Base-by-base conservation (phyloP, 148 eudicot genomes). In the Diospyros kaki region DNA sequence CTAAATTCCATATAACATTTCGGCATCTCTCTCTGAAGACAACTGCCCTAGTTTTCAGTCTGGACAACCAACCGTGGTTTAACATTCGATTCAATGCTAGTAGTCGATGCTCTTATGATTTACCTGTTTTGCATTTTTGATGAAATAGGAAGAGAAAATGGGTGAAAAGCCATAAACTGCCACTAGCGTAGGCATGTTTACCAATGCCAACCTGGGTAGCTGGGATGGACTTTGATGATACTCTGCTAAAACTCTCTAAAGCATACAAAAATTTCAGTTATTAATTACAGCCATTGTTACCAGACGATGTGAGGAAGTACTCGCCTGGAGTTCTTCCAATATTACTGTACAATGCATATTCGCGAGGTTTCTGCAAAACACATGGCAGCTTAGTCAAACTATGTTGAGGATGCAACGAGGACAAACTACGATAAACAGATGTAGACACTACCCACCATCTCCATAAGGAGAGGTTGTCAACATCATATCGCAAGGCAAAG, bases 181-280 rank as follows among this genome's bases (percentile, higher is more conserved):
- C 79, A 72, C 83, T 71, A 76, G 73, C 1, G 79, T 66, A 76
- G 79, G 79, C 72, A 75, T 65, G 44, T 52, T 54, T 58, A 66
- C 28, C 62, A 38, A 55, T 71, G 76, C 83, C 83, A 80, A 75
- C 79, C 83, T 66, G 79, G 79, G 80, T 51, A 79, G 64, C 55
- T 51, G 28, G 54, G 64, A 18, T 28, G 28, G 28, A 28, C 28
- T 18, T 71, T 14, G 58, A 40, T 46, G 48, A 65, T 48, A 41
- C 40, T 71, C 12, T 58, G 28, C 53, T 14, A 66, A 6, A 66
- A 50, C 40, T 44, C 51, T 42, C 53, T 41, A 9, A 3, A 2
- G 58, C 62, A 1, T 1, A 15, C 46, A 51, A 51, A 13, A 67
- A 28, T 75, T 66, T 13, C 58, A 71, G 63, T 28, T 40, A 38